A percentile compares a stretch with the other conserved stretches of the same genome.
These are phyloP conservation scores for Brassica nigra DNA, from an alignment of 345 rosid genomes.

Conservation along the genomic window DNA sequence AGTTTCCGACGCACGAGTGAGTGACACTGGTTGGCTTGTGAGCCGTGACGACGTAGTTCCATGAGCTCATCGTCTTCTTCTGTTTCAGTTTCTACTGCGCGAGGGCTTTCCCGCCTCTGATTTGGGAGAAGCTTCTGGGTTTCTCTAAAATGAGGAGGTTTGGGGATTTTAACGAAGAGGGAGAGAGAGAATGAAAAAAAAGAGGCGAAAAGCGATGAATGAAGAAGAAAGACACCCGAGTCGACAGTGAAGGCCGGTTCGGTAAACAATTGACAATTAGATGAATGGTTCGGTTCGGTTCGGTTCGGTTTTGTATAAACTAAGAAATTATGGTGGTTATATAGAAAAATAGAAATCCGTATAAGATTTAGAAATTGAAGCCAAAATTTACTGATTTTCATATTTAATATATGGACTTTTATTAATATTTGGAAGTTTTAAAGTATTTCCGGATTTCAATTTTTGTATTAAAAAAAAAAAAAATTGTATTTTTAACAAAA, in stretches of 20 bases:
- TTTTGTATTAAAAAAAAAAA: no score
- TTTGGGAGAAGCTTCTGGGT: constrained; percentile 16
- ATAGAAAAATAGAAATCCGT: no score
- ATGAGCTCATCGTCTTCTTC: constrained; percentile 2
- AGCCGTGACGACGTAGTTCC: neutral
- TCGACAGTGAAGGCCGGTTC: neutral
- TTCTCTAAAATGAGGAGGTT: neutral
- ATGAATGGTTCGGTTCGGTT: neutral
- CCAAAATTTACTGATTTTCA: no score
- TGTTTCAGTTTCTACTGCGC: neutral
- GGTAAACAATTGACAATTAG: neutral
- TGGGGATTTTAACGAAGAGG: neutral
- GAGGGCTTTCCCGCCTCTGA: constrained; percentile 16
- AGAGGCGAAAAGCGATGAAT: neutral
- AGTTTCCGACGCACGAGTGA: constrained; percentile 97
- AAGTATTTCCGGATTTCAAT: no score
- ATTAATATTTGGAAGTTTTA: no score
- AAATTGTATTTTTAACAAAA: no score
- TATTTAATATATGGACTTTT: no score
- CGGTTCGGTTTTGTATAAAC: neutral
- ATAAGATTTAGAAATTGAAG: no score
- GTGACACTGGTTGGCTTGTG: constrained; percentile 32
- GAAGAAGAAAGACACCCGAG: neutral
- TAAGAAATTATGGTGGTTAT: neutral
- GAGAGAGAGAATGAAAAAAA: neutral